phyloP scores from a whole-genome alignment of 768 basidiomycete genomes.

The Ramaria sp. region DNA sequence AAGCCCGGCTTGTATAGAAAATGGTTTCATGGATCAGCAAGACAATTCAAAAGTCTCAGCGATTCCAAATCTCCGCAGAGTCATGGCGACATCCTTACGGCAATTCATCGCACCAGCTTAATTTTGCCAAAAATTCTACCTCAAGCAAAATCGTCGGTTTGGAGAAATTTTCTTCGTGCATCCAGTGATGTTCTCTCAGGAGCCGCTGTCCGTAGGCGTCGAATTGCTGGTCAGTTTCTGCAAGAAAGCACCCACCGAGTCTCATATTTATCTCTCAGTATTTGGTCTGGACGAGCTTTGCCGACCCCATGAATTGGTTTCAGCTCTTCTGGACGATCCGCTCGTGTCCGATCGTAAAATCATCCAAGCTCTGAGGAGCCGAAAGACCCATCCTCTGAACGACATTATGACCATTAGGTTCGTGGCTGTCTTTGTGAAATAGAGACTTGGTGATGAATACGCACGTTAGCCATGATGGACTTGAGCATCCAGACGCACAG shows the following conservation, averaged over 20 bases:
- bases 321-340: conserved; percentile 63
- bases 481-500: background rate
- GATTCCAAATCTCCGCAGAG: background rate
- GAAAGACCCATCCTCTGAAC: background rate
- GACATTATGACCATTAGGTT: background rate
- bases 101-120: background rate
- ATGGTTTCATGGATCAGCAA: background rate
- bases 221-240: conserved; percentile 36
- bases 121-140: background rate
- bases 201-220: conserved; percentile 26
- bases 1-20: background rate
- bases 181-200: background rate
- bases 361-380: background rate
- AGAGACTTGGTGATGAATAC: background rate
- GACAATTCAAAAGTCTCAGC: background rate
- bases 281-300: conserved; percentile 46
- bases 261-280: conserved; percentile 29
- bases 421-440: background rate
- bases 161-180: background rate
- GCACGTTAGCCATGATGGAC: background rate
- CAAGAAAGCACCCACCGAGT: background rate
- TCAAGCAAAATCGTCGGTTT: background rate
- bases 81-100: background rate
- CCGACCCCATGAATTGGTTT: conserved; percentile 46
- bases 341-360: conserved; percentile 40